A percentile compares a stretch with the other conserved stretches of the same genome.
These are phyloP conservation scores for Coleophoma eucalyptorum DNA, from an alignment of 2,329 filamentous ascomycete species.

Conservation along the genomic window DNA sequence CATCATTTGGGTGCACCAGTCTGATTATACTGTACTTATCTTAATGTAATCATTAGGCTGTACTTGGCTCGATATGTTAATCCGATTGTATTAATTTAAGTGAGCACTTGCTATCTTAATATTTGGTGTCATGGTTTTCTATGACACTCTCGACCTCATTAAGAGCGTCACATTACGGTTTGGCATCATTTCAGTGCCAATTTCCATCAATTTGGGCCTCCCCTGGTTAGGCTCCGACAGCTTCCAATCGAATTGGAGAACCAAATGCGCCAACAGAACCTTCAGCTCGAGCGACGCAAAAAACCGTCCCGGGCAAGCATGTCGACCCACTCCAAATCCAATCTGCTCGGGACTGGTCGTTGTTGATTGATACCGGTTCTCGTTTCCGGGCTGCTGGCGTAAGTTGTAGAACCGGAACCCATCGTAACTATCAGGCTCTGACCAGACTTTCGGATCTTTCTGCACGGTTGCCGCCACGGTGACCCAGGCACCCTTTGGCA, in stretches of 20 bases:
- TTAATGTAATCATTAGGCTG: too few relatives aligned
- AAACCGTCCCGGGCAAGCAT: conserved; percentile 36
- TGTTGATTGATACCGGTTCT: conserved; percentile 25
- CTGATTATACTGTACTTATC: too few relatives aligned
- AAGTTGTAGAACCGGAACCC: conserved; percentile 7
- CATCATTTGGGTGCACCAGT: too few relatives aligned
- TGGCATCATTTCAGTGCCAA: too few relatives aligned
- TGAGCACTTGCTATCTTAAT: too few relatives aligned
- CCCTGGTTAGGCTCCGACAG: not conserved
- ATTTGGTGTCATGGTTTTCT: too few relatives aligned
- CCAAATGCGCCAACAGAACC: conserved; percentile 22
- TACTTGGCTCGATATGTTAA: too few relatives aligned
- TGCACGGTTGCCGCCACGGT: conserved; percentile 10
- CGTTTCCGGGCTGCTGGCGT: conserved; percentile 3
- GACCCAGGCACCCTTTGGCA: conserved; percentile 17
- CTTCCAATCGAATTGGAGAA: conserved; percentile 25
- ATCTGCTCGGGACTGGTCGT: conserved; percentile 24
- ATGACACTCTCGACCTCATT: too few relatives aligned
- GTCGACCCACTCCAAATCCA: conserved; percentile 33
- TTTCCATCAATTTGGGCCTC: too few relatives aligned
- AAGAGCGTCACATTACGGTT: too few relatives aligned
- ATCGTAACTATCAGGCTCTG: conserved; percentile 4
- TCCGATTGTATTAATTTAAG: too few relatives aligned
- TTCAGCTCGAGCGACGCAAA: conserved; percentile 32
- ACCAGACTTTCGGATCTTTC: conserved; percentile 13